Percentiles rank a stretch among this genome's conserved stretches.
Conservation (phyloP, 352 stramenopile species). For the Phytophthora fragariae region DNA sequence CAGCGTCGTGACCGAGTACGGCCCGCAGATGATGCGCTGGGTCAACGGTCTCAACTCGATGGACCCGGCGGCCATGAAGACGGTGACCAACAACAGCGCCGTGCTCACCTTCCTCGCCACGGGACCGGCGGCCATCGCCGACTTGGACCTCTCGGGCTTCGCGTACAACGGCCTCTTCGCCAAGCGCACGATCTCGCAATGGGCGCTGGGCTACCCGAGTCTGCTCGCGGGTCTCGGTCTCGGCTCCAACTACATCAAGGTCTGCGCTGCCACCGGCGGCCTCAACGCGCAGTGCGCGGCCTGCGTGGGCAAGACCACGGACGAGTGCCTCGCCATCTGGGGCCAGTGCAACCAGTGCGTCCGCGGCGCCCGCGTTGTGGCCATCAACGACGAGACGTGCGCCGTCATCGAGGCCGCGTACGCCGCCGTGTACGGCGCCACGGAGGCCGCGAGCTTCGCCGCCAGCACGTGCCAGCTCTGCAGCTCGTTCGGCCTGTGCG, state of each 20-base stretch:
- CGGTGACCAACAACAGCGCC: conserved; percentile 43
- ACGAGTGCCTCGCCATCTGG: conserved; percentile 48
- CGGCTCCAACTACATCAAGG: conserved; percentile 53
- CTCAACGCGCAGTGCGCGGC: conserved; percentile 55
- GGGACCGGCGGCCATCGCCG: conserved; percentile 42
- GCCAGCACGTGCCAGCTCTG: conserved; percentile 54
- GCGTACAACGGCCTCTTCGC: conserved; percentile 68
- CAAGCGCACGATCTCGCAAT: conserved; percentile 56
- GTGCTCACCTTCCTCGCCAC: conserved; percentile 51
- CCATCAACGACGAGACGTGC: conserved; percentile 58
- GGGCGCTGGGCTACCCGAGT: conserved; percentile 61
- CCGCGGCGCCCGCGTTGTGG: conserved; percentile 44
- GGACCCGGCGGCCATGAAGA: conserved; percentile 50
- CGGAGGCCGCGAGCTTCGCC: conserved; percentile 43
- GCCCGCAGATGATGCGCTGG: conserved; percentile 73
- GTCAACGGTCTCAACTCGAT: conserved; percentile 72
- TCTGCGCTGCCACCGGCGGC: conserved; percentile 42
- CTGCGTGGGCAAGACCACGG: conserved; percentile 41
- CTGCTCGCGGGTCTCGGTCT: conserved; percentile 58
- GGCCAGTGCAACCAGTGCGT: conserved; percentile 59
- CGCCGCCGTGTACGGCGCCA: conserved; percentile 46
- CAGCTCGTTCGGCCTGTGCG: conserved; percentile 50
- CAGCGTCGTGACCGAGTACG: conserved; percentile 49
- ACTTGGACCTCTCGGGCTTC: conserved; percentile 52
- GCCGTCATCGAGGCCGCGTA: conserved; percentile 48